Evolutionary conservation across 169 alveolate species (phyloP).

Genomic region (Cryptosporidium sp.): DNA sequence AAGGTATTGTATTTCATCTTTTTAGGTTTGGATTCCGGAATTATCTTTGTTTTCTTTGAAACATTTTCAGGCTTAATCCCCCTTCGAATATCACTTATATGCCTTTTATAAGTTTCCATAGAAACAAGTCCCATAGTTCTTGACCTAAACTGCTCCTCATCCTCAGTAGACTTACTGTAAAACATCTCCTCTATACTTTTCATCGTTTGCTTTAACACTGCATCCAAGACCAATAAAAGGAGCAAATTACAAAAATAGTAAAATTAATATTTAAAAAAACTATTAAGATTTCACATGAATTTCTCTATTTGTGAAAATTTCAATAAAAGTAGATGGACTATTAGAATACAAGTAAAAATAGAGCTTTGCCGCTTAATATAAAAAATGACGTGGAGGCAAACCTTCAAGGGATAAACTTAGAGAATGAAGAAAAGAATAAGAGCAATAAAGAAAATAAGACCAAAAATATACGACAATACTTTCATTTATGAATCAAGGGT

Average conservation of each 20-base stretch:
- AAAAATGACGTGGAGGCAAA: not conserved
- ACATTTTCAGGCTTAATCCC: not conserved
- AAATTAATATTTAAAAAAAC: not conserved
- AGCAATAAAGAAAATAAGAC: slow-evolving; percentile 19
- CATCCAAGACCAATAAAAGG: not conserved
- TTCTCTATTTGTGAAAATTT: not conserved
- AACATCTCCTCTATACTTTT: slow-evolving; percentile 59
- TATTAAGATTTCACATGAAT: not conserved
- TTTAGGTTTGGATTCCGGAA: not conserved
- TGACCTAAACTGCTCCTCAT: slow-evolving; percentile 21
- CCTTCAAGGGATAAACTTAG: not conserved
- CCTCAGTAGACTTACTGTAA: slow-evolving; percentile 24
- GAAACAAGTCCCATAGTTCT: slow-evolving; percentile 25
- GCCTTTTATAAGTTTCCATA: slow-evolving; percentile 24
- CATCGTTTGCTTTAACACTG: not conserved
- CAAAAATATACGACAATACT: not conserved
- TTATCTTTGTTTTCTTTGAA: not conserved
- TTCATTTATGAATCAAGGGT: slow-evolving; percentile 4
- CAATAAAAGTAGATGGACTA: not conserved
- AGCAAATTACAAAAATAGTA: not conserved
- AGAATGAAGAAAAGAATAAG: not conserved
- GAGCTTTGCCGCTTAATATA: slow-evolving; percentile 20
- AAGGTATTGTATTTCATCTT: not conserved
- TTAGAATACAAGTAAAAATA: not conserved
- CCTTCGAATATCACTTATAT: not conserved